These are phyloP conservation scores for Sporothrix globosa DNA, from an alignment of 2,329 filamentous ascomycete species.

Conservation along the genomic window DNA sequence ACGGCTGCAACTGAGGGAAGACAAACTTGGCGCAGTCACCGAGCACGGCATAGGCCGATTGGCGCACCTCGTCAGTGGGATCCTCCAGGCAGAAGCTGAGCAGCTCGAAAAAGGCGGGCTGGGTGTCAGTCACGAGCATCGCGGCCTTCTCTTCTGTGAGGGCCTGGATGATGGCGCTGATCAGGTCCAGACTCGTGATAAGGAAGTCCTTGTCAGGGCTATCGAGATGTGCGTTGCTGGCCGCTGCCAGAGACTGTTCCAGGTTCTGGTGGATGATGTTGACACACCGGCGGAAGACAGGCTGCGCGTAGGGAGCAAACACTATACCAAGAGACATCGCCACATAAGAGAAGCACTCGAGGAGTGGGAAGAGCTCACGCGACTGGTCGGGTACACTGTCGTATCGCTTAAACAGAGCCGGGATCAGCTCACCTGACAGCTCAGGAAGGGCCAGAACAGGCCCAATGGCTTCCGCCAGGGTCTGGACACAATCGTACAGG, in stretches of 20 bases:
- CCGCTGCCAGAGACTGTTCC: slow-evolving; percentile 73
- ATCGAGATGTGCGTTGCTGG: slow-evolving; percentile 69
- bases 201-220: slow-evolving; percentile 95
- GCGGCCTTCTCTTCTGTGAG: slow-evolving; percentile 72
- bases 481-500: slow-evolving; percentile 97
- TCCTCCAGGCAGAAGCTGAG: slow-evolving; percentile 92
- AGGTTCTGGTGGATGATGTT: slow-evolving; percentile 91
- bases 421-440: slow-evolving; percentile 87
- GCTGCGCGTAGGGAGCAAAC: slow-evolving; percentile 82
- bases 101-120: slow-evolving; percentile 87
- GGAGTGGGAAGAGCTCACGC: slow-evolving; percentile 86
- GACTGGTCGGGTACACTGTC: slow-evolving; percentile 85
- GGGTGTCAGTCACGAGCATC: slow-evolving; percentile 73
- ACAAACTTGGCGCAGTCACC: slow-evolving; percentile 95
- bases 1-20: slow-evolving; percentile 76
- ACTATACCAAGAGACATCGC: slow-evolving; percentile 79
- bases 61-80: slow-evolving; percentile 84
- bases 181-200: slow-evolving; percentile 88
- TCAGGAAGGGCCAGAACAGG: slow-evolving; percentile 77
- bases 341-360: slow-evolving; percentile 97
- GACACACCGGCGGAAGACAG: slow-evolving; percentile 86
- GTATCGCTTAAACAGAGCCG: slow-evolving; percentile 86
- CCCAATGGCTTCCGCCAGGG: slow-evolving; percentile 87
- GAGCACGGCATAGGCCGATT: slow-evolving; percentile 92
- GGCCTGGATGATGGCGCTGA: slow-evolving; percentile 92